These are phyloP conservation scores for Ustanciosporium gigantosporum DNA, from an alignment of 1,284 basidiomycete species.

Conservation along the genomic window DNA sequence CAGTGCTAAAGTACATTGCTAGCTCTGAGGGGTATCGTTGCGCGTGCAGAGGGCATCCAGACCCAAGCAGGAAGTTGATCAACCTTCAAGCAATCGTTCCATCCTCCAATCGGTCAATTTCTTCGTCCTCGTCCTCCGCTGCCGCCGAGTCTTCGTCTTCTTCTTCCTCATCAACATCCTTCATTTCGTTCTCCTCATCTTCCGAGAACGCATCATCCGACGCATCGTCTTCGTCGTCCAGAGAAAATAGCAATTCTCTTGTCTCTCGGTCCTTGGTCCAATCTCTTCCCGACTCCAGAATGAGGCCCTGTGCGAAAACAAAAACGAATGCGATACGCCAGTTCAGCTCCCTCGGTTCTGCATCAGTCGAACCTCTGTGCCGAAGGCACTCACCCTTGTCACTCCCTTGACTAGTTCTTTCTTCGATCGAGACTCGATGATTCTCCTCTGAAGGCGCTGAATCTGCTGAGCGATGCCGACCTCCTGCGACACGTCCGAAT, in stretches of 20 bases:
- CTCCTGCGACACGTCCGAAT: slow-evolving; percentile 21
- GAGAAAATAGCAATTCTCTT: slow-evolving; percentile 26
- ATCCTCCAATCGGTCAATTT: too few species aligned
- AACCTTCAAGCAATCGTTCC: too few species aligned
- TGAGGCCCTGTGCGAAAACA: slow-evolving; percentile 8
- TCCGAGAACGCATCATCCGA: slow-evolving; percentile 41
- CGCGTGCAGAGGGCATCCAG: too few species aligned
- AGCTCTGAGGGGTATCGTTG: too few species aligned
- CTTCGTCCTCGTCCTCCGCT: slow-evolving; percentile 1
- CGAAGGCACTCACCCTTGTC: slow-evolving; percentile 19
- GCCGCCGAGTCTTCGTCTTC: slow-evolving; percentile 13
- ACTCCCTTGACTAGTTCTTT: slow-evolving; percentile 42
- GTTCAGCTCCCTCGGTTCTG: too few species aligned
- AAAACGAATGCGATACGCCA: too few species aligned
- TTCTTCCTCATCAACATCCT: slow-evolving; percentile 7
- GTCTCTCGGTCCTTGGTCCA: slow-evolving; percentile 28
- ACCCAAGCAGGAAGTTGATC: too few species aligned
- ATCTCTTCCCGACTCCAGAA: slow-evolving; percentile 38
- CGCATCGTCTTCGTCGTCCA: slow-evolving; percentile 37
- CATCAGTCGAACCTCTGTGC: neutral
- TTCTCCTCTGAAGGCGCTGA: slow-evolving; percentile 24
- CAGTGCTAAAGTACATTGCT: too few species aligned
- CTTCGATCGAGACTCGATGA: slow-evolving; percentile 33
- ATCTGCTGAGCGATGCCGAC: slow-evolving; percentile 15
- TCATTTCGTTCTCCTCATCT: slow-evolving; percentile 15